Conservation (phyloP, 345 rosid species). For the Hevea brasiliensis region DNA sequence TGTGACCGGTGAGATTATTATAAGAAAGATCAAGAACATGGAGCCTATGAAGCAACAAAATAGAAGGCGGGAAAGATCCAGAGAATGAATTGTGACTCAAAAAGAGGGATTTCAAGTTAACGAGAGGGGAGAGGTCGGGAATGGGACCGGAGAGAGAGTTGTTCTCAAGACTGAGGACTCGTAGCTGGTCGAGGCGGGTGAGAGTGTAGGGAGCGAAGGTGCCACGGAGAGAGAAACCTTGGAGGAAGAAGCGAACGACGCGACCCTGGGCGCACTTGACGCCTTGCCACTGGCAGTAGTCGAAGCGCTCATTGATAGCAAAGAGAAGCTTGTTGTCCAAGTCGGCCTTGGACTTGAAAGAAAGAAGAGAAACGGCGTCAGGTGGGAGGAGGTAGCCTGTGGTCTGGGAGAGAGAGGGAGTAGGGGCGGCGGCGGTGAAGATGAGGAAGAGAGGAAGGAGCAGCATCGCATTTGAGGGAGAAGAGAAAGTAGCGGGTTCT, state of each 20-base stretch:
- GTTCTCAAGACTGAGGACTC: constrained; percentile 67
- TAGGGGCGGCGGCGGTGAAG: constrained; percentile 16
- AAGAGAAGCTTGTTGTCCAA: constrained; percentile 68
- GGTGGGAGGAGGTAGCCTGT: constrained; percentile 51
- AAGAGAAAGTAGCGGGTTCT: too few species aligned
- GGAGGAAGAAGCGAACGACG: constrained; percentile 65
- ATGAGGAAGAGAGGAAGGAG: constrained; percentile 22
- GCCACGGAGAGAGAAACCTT: constrained; percentile 63
- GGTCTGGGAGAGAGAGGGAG: too few species aligned
- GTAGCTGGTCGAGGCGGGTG: constrained; percentile 88
- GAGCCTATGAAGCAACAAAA: constrained; percentile 61
- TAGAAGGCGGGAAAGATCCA: constrained; percentile 68
- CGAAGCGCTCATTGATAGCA: constrained; percentile 75
- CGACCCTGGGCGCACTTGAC: constrained; percentile 81
- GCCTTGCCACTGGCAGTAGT: constrained; percentile 94
- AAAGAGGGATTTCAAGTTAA: constrained; percentile 65
- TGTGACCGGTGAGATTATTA: constrained; percentile 53
- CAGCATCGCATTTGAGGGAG: neutral
- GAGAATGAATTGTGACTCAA: constrained; percentile 60
- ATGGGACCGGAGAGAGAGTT: constrained; percentile 82
- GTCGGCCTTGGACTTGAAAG: constrained; percentile 87
- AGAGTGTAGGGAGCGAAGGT: constrained; percentile 55
- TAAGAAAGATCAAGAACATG: constrained; percentile 54
- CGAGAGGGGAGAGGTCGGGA: constrained; percentile 78
- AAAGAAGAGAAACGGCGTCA: constrained; percentile 74